These are phyloP conservation scores for Zostera marina DNA, from an alignment of 116 monocot genomes.

Conservation along the genomic window DNA sequence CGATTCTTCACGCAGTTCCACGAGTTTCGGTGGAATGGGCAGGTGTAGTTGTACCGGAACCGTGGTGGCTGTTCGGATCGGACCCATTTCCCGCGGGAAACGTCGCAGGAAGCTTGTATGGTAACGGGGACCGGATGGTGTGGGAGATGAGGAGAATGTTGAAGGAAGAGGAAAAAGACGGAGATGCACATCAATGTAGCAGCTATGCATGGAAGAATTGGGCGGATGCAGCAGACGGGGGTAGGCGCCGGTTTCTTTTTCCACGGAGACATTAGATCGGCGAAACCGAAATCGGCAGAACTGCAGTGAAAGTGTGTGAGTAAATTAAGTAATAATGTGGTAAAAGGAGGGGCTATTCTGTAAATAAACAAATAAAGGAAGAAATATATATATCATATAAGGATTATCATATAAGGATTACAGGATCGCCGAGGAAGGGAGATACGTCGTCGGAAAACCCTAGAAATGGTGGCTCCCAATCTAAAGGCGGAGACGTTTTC, in stretches of 20 bases:
- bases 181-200: not conserved
- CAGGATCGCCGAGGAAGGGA: not conserved
- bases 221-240: not conserved
- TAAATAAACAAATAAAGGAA: not conserved
- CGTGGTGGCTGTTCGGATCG: slow-evolving; percentile 1
- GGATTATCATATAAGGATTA: not conserved
- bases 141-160: not conserved
- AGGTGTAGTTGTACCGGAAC: slow-evolving; percentile 40
- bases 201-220: not conserved
- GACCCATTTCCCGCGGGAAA: slow-evolving; percentile 44
- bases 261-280: slow-evolving; percentile 3
- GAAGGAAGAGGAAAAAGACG: slow-evolving; percentile 6
- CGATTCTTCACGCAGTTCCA: slow-evolving; percentile 73
- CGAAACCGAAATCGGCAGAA: not conserved
- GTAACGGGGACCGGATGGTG: not conserved
- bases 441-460: not conserved
- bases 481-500: slow-evolving; percentile 63
- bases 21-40: slow-evolving; percentile 90
- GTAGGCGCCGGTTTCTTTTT: not conserved
- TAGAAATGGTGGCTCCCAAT: slow-evolving; percentile 71
- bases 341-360: not conserved
- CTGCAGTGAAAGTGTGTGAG: not conserved
- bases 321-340: not conserved
- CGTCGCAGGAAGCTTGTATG: slow-evolving; percentile 5
- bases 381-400: not conserved